Percentiles rank a stretch among this genome's conserved stretches.
Conservation (phyloP, 192 early-diverging fungal genomes). For the Coemansia sp. region DNA sequence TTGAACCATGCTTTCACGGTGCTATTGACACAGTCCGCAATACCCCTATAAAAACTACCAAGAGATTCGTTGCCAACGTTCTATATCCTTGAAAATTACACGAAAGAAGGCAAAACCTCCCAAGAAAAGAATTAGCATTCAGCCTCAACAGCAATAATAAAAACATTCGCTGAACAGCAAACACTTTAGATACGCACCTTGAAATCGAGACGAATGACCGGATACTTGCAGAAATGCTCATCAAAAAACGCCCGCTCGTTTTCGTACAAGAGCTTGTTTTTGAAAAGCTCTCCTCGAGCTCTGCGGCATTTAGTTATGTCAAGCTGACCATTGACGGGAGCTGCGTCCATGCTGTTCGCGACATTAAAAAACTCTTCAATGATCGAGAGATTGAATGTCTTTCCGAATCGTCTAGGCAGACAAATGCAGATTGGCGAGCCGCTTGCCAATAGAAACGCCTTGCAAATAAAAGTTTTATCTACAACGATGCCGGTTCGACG, state of each 20-base stretch:
- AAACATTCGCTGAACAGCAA: background rate
- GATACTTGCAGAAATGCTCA: constrained; percentile 3
- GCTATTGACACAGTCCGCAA: background rate
- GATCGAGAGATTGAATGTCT: constrained; percentile 27
- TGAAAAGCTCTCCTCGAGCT: constrained; percentile 6
- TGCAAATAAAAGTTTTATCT: constrained; percentile 16
- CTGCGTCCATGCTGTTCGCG: background rate
- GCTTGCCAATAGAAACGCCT: background rate
- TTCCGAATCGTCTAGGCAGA: constrained; percentile 20
- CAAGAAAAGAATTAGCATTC: background rate
- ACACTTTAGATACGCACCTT: constrained; percentile 11
- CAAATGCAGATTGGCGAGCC: constrained; percentile 10
- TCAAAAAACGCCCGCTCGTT: constrained; percentile 3
- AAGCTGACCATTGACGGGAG: background rate
- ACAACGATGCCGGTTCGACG: constrained; percentile 7
- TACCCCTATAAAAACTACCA: background rate
- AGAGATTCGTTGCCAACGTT: background rate
- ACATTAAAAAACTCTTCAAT: constrained; percentile 29
- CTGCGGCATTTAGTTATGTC: background rate
- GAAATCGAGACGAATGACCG: constrained; percentile 19
- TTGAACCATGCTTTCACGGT: background rate
- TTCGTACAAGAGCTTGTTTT: background rate
- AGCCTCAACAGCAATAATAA: background rate
- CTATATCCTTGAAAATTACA: background rate
- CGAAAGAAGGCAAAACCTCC: background rate